Evolutionary conservation across 192 early-diverging fungal genomes (phyloP).

Genomic region (Paraglomus brasilianum): DNA sequence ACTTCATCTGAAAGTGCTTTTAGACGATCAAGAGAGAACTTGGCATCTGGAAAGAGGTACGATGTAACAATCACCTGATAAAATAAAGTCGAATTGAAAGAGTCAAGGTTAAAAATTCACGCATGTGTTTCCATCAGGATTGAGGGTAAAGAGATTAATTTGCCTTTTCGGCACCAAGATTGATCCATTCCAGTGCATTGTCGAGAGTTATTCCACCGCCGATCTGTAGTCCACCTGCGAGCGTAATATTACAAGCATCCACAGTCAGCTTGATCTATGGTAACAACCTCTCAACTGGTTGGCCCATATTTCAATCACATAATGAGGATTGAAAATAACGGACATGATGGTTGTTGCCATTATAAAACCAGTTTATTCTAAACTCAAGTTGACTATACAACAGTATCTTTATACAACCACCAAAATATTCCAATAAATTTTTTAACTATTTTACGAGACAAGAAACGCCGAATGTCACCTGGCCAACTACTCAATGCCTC

Average conservation of each 20-base stretch:
- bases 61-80: slow-evolving; percentile 89
- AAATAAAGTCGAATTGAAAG: not conserved
- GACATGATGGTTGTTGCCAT: not conserved
- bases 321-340: not conserved
- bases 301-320: no score
- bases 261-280: no score
- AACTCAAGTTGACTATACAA: not conserved
- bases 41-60: slow-evolving; percentile 84
- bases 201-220: slow-evolving; percentile 90
- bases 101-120: not conserved
- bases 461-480: slow-evolving; percentile 33
- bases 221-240: slow-evolving; percentile 71
- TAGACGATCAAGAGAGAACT: slow-evolving; percentile 70
- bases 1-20: slow-evolving; percentile 48
- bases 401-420: not conserved
- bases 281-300: no score
- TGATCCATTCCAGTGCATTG: slow-evolving; percentile 88
- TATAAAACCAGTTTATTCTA: not conserved
- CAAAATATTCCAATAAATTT: not conserved
- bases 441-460: not conserved
- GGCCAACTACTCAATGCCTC: slow-evolving; percentile 87
- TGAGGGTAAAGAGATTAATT: not conserved
- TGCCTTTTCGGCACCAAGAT: slow-evolving; percentile 82
- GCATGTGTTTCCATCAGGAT: not conserved
- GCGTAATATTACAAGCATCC: no score